A percentile compares a stretch with the other conserved stretches of the same genome.
Conservation (phyloP, 345 rosid genomes). For the Iberis pinnata region DNA sequence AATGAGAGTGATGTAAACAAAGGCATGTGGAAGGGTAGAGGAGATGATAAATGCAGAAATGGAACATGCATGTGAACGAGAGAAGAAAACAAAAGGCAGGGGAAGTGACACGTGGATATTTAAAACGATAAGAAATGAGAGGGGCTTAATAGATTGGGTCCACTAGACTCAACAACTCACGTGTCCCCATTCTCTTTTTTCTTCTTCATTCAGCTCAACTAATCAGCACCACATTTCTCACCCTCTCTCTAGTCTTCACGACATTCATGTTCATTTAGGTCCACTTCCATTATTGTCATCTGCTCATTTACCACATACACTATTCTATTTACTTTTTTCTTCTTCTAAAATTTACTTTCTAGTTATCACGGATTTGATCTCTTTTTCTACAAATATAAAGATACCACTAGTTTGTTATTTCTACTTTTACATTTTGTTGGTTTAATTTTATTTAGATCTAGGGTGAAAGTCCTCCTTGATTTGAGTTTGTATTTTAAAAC, state of each 20-base stretch:
- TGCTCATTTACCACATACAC: slow-evolving; percentile 7
- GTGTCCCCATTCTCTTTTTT: slow-evolving; percentile 14
- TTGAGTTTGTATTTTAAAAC: too few relatives aligned
- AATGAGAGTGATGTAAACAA: too few relatives aligned
- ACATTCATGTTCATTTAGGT: slow-evolving; percentile 28
- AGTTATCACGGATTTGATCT: slow-evolving; percentile 11
- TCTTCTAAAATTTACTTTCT: background rate
- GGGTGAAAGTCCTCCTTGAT: too few relatives aligned
- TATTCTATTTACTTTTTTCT: background rate
- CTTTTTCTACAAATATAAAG: too few relatives aligned
- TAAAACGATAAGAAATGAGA: slow-evolving; percentile 22
- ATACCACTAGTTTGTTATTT: too few relatives aligned
- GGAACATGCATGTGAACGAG: slow-evolving; percentile 18
- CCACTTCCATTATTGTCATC: slow-evolving; percentile 12
- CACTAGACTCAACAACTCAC: slow-evolving; percentile 30
- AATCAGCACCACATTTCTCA: slow-evolving; percentile 14
- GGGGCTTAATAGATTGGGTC: slow-evolving; percentile 3
- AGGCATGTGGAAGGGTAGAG: slow-evolving; percentile 28
- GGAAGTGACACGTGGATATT: slow-evolving; percentile 24
- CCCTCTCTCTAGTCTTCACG: slow-evolving; percentile 28
- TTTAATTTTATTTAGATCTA: too few relatives aligned
- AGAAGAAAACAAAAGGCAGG: slow-evolving; percentile 25
- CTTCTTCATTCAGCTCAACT: slow-evolving; percentile 18
- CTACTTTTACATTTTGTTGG: too few relatives aligned
- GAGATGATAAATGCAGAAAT: slow-evolving; percentile 6